A percentile compares a stretch with the other conserved stretches of the same genome.
Conservation (phyloP, 805 yeast species). For the Saccharomycopsis guyanensis region DNA sequence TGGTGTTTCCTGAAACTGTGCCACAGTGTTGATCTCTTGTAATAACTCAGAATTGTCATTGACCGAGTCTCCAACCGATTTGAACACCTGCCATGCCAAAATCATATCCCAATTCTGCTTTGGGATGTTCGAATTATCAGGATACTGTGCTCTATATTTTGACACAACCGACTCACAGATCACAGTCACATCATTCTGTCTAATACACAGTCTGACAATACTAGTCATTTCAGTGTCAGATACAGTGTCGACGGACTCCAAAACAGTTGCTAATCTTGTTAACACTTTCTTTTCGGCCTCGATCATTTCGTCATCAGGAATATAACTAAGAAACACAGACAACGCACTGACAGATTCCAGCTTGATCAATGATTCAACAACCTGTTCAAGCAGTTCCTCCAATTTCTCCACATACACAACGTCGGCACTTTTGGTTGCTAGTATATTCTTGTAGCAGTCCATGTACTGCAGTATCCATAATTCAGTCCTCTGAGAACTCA, state of each 20-base stretch:
- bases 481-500: too few species aligned
- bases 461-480: too few species aligned
- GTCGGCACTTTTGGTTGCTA: background rate
- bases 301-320: too few species aligned
- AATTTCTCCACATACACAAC: background rate
- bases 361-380: background rate
- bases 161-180: too few species aligned
- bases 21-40: background rate
- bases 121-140: background rate
- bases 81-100: conserved; percentile 15
- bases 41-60: conserved; percentile 2
- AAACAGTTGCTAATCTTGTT: too few species aligned
- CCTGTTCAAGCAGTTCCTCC: background rate
- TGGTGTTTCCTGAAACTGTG: background rate
- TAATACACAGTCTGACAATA: background rate
- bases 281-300: too few species aligned
- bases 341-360: background rate
- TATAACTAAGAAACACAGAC: too few species aligned
- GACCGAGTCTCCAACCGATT: conserved; percentile 9
- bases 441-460: background rate
- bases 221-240: too few species aligned
- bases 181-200: background rate
- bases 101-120: conserved; percentile 13
- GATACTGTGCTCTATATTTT: too few species aligned
- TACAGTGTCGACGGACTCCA: background rate